A percentile compares a stretch with the other conserved stretches of the same genome.
Conservation (phyloP, 2,329 filamentous ascomycete genomes). For the Phialocephala sp. region DNA sequence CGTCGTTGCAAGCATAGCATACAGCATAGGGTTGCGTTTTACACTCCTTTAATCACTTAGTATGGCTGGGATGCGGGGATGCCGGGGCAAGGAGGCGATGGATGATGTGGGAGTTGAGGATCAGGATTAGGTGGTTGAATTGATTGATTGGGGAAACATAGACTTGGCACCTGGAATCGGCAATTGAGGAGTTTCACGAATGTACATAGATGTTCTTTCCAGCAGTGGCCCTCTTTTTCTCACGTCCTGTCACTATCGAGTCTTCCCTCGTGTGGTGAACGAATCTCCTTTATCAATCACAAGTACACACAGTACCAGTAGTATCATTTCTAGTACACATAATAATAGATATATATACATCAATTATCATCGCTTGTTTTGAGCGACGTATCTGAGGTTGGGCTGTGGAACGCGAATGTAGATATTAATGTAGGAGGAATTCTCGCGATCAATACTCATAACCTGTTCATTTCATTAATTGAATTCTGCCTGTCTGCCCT, state of each 20-base stretch:
- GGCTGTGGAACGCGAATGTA: no score
- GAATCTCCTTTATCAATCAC: neutral
- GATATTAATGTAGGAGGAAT: no score
- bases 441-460: no score
- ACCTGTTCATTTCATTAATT: no score
- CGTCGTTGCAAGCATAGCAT: neutral
- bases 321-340: neutral
- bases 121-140: neutral
- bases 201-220: conserved; percentile 1
- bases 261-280: no score
- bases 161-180: neutral
- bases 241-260: neutral
- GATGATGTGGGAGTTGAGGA: neutral
- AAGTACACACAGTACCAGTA: neutral
- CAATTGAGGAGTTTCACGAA: conserved; percentile 7
- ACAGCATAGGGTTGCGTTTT: neutral
- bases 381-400: no score
- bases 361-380: neutral
- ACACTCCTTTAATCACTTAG: conserved; percentile 10
- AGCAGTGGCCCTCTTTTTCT: neutral
- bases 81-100: neutral
- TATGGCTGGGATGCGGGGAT: neutral
- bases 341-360: neutral
- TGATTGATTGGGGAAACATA: neutral
- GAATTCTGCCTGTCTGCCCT: no score